Percentiles rank a stretch among this genome's conserved stretches.
These are phyloP conservation scores for Hyaloscypha variabilis DNA, from an alignment of 495 filamentous ascomycete genomes.

Conservation along the genomic window DNA sequence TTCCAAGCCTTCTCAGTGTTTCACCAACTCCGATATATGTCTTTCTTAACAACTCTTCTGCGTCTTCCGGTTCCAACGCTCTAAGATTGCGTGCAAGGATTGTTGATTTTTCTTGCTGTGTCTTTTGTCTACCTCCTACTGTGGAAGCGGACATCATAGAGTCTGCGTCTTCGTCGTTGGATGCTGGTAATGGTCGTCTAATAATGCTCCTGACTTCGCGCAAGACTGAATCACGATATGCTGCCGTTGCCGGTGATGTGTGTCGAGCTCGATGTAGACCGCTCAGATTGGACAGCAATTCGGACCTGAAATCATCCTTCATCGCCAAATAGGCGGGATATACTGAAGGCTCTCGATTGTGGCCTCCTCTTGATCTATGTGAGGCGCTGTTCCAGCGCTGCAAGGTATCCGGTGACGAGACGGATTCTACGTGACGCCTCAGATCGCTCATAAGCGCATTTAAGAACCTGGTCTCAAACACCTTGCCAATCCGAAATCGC, in stretches of 20 bases:
- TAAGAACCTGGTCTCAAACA: conserved; percentile 81
- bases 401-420: conserved; percentile 72
- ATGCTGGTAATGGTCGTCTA: conserved; percentile 81
- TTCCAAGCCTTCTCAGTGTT: conserved; percentile 77
- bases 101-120: conserved; percentile 85
- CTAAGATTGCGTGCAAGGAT: conserved; percentile 91
- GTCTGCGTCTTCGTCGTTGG: conserved; percentile 90
- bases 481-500: conserved; percentile 79
- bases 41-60: conserved; percentile 79
- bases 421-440: conserved; percentile 76
- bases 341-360: conserved; percentile 64
- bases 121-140: conserved; percentile 65
- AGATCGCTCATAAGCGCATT: conserved; percentile 78
- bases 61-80: conserved; percentile 78
- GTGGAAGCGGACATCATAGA: conserved; percentile 89
- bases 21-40: conserved; percentile 90
- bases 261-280: conserved; percentile 80
- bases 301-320: conserved; percentile 65
- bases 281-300: conserved; percentile 67
- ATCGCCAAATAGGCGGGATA: conserved; percentile 76
- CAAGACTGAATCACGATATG: conserved; percentile 84
- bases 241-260: conserved; percentile 75
- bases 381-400: conserved; percentile 69
- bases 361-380: conserved; percentile 58
- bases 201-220: conserved; percentile 89